Percentiles rank a stretch among this genome's conserved stretches.
Evolutionary conservation across 2,329 filamentous ascomycete genomes (phyloP).

Genomic region (Clarireedia homoeocarpa): DNA sequence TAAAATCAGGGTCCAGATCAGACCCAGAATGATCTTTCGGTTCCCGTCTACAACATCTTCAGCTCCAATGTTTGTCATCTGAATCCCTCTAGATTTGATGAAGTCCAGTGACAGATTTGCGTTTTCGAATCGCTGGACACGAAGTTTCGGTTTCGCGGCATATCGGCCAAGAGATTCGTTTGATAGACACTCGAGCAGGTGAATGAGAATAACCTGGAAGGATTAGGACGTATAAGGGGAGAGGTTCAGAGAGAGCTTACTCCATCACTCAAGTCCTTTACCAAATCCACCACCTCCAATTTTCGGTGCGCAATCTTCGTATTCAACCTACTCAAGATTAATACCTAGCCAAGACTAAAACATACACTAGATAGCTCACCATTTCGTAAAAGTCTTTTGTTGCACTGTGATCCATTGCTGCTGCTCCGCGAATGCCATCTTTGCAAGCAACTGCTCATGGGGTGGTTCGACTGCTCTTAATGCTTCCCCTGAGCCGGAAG

Average conservation of each 20-base stretch:
- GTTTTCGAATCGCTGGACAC: conserved; percentile 96
- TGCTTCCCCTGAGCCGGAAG: conserved; percentile 16
- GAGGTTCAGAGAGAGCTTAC: conserved; percentile 46
- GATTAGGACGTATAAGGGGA: conserved; percentile 17
- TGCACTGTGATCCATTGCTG: conserved; percentile 73
- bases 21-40: conserved; percentile 89
- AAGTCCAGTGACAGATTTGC: conserved; percentile 93
- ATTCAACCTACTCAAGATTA: conserved; percentile 63
- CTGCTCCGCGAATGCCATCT: conserved; percentile 58
- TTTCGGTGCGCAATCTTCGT: conserved; percentile 78
- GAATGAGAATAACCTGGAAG: conserved; percentile 78
- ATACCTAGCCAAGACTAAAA: conserved; percentile 6
- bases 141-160: conserved; percentile 90
- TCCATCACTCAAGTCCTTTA: conserved; percentile 85
- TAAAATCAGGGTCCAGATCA: conserved; percentile 98
- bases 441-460: conserved; percentile 33
- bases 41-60: conserved; percentile 98
- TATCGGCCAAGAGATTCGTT: conserved; percentile 93
- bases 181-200: conserved; percentile 92
- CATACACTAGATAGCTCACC: conserved; percentile 39
- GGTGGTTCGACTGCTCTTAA: conserved; percentile 25
- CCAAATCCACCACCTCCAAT: conserved; percentile 78
- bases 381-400: conserved; percentile 99
- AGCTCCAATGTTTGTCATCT: conserved; percentile 97
- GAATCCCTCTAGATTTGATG: conserved; percentile 82